Evolutionary conservation across 345 rosid species (phyloP).

Genomic region (Euphorbia pulcherrima): DNA sequence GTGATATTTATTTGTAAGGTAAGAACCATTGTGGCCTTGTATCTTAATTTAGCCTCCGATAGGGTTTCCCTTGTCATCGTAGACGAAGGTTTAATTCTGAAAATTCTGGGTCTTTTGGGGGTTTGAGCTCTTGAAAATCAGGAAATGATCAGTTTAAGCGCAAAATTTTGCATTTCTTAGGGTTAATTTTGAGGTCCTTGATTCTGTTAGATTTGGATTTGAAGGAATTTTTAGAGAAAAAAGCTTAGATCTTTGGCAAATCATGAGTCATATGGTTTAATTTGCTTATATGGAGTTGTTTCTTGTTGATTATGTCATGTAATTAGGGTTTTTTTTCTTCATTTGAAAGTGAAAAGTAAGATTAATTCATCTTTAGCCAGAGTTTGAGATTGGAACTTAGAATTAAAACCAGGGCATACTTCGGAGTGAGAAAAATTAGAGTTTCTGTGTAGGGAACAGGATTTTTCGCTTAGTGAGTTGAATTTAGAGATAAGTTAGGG

Average conservation of each 20-base stretch:
- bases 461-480: not conserved
- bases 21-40: slow-evolving; percentile 2
- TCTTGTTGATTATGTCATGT: not conserved
- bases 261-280: slow-evolving; percentile 2
- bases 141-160: slow-evolving; percentile 6
- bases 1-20: slow-evolving; percentile 16
- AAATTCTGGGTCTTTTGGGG: not conserved
- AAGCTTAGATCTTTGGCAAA: not conserved
- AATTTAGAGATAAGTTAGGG: slow-evolving; percentile 4
- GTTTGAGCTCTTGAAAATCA: slow-evolving; percentile 3
- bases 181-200: not conserved
- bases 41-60: slow-evolving; percentile 1
- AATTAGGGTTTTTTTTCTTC: not conserved
- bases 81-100: not conserved
- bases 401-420: not conserved
- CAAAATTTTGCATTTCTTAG: not conserved
- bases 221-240: not conserved
- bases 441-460: not conserved
- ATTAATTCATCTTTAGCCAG: not conserved
- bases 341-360: slow-evolving; percentile 7
- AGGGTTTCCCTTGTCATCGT: not conserved
- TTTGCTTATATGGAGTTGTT: not conserved
- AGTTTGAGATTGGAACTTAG: not conserved
- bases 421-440: not conserved
- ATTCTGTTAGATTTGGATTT: not conserved